These are phyloP conservation scores for Acacia confusa DNA, from an alignment of 306 rosid species.

Conservation along the genomic window DNA sequence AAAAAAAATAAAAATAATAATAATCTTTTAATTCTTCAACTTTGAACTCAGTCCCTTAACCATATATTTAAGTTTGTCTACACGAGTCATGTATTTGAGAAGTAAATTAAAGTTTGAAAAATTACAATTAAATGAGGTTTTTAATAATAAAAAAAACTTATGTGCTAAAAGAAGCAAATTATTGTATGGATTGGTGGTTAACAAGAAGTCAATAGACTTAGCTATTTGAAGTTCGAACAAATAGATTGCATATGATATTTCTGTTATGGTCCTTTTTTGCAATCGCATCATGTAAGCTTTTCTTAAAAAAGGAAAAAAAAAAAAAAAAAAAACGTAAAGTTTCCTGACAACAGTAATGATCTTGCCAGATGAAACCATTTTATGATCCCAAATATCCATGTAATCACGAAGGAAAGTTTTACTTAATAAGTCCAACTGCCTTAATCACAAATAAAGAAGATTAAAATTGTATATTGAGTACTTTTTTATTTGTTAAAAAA, in stretches of 20 bases:
- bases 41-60: no score
- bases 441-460: background rate
- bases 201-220: background rate
- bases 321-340: background rate
- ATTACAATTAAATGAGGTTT: background rate
- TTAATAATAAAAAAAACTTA: background rate
- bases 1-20: no score
- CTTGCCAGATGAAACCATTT: background rate
- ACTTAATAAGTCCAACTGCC: background rate
- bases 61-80: background rate
- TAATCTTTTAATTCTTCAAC: no score
- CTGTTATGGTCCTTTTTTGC: background rate
- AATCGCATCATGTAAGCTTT: background rate
- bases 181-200: background rate
- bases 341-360: background rate
- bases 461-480: background rate
- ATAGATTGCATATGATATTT: background rate
- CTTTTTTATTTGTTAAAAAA: background rate
- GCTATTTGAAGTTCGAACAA: background rate
- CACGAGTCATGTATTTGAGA: background rate
- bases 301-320: no score
- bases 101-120: background rate
- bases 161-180: background rate
- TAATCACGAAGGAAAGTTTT: background rate
- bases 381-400: background rate